phyloP scores from a whole-genome alignment of 2,329 filamentous ascomycete species.

The Mycogone perniciosa region DNA sequence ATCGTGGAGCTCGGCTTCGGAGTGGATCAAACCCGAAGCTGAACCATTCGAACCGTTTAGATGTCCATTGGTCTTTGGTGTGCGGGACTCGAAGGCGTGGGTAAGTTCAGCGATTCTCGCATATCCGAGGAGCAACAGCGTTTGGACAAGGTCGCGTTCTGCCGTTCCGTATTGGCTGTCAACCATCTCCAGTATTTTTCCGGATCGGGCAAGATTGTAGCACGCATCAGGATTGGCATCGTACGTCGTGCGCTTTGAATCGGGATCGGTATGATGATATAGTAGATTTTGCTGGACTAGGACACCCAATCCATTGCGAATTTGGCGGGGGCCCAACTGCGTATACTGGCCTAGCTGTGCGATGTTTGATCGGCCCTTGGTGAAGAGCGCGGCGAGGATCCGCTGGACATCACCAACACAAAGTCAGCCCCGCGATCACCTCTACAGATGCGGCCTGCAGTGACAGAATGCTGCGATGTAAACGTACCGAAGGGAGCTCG shows the following conservation, averaged over 20 bases:
- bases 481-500: conserved; percentile 76
- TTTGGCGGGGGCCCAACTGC: conserved; percentile 63
- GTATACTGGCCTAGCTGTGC: conserved; percentile 64
- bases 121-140: conserved; percentile 71
- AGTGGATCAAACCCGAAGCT: conserved; percentile 33
- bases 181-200: conserved; percentile 73
- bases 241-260: conserved; percentile 64
- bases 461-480: background rate
- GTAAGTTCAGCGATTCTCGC: conserved; percentile 63
- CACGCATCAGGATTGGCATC: conserved; percentile 75
- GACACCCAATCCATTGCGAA: conserved; percentile 75
- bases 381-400: conserved; percentile 74
- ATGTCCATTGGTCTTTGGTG: conserved; percentile 29
- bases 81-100: conserved; percentile 49
- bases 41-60: conserved; percentile 14
- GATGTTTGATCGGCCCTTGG: conserved; percentile 70
- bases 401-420: conserved; percentile 48
- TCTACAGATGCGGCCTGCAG: background rate
- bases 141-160: conserved; percentile 68
- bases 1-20: conserved; percentile 42
- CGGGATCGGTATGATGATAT: conserved; percentile 61
- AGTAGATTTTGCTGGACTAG: conserved; percentile 85
- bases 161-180: conserved; percentile 67
- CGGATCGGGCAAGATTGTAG: conserved; percentile 74
- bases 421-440: conserved; percentile 22